Evolutionary conservation across 164 flowering plant species (phyloP), one percentile per base, ranked within the genome.

Genomic region (Chloranthus sessilifolius): DNA sequence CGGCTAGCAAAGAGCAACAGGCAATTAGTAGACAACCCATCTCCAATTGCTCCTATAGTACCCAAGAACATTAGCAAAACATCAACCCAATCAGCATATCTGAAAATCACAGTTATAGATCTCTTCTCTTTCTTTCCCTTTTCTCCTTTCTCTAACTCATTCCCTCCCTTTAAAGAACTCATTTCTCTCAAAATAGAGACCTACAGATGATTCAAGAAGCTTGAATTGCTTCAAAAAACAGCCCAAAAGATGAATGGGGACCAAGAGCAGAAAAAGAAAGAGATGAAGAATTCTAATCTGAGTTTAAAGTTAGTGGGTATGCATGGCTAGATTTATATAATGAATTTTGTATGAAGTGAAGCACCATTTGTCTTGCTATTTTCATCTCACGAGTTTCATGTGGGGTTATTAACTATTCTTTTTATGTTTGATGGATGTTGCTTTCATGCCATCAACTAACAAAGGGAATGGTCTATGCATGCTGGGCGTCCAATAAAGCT

Each of bases 1-100:
- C 66, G 69, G 74, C 94, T 82, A 39, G 78, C 87, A 46, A 73
- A 87, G 7, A 90, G 61, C 61, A 90, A 60, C 22, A 90, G 63
- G 29, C 71, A 62, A 65, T 87, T 87, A 12, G 89, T 84, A 0
- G 96, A 82, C 85, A 85, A 75, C 8, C 98, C 98, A 80, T 90
- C 98, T 50, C 91, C 95, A 33, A 90, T 72, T 20, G 96, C 85
- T 48, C 98, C 98, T 41, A 82, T 1, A 4, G 86, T 83, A 2
- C 98, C 98, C 65, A 85, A 66, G 15, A 80, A n/a, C 92, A 91
- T 85, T 0, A 88, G 79, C 73, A 75, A 12, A 25, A 71, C 47
- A 61, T 91, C 96, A 33, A 71, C 27, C 83, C 85, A 57, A 66
- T 91, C 95, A n/a, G 90, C 88, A 67, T 75, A 85, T 72, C 88